Evolutionary conservation across 176 grass and related monocot species (phyloP), one percentile per base, ranked within the genome.

Genomic region (Tuctoria greenei): DNA sequence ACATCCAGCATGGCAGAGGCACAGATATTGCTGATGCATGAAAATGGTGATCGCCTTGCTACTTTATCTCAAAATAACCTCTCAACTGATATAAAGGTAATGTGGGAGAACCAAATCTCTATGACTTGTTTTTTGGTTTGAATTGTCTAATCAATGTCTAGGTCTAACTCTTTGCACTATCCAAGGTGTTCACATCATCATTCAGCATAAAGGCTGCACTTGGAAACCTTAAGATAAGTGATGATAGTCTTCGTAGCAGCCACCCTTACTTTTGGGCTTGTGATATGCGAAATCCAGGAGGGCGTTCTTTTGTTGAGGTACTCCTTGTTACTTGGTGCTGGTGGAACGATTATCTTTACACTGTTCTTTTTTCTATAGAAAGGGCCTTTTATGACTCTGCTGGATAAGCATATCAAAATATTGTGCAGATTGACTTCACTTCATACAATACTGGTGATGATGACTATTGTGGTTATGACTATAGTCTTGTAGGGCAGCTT

Each of bases 181-280:
- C 73, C 71, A 89, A 97, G 95, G 95, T 97, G 71, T 91, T 89
- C 67, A 88, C 91, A 54, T 91, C 81, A 6, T 97, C 95, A 63
- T 97, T 93, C 85, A 86, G 82, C 76, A 89, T 97, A 91, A 93
- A 97, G 77, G 95, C 95, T 81, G 95, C 95, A 72, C 95, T 97
- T 83, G 95, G 95, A 79, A 97, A 97, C 71, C 86, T 97, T 83
- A 97, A 97, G 83, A 93, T 97, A 91, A 97, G 95, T 66, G 95
- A 97, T 84, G 88, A 93, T 69, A 97, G 79, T 81, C 91, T 97
- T 68, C 41, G 39, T 70, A 81, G 79, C 52, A 88, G 50, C 61
- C 90, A 97, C 83, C 81, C 88, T 66, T 97, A 97, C 72, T 97
- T 89, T 83, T 97, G 95, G 95, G 86, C 91, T 73, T 97, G 95